Conservation (phyloP, 1,139 yeast species). For the Eremothecium gossypii region DNA sequence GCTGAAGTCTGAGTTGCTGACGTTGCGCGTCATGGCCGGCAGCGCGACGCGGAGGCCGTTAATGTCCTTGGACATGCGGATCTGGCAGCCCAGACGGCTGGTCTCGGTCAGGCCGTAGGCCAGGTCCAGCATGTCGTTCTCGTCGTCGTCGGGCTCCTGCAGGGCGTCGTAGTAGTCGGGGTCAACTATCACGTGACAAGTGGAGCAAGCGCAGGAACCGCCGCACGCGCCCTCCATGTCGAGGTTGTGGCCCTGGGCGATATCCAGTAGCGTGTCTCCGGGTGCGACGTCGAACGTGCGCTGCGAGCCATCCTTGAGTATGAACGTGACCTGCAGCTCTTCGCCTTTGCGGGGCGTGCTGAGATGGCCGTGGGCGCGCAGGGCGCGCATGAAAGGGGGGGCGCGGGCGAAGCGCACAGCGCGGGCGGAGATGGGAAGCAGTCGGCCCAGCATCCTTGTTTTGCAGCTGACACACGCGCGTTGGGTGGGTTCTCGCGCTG, state of each 20-base stretch:
- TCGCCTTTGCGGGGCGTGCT: conserved; percentile 91
- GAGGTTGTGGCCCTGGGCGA: conserved; percentile 85
- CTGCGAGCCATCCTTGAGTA: conserved; percentile 85
- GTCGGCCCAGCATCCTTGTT: neutral
- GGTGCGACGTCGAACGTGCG: conserved; percentile 76
- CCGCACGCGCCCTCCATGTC: conserved; percentile 99
- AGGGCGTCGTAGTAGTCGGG: conserved; percentile 85
- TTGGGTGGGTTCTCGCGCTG: too few species aligned
- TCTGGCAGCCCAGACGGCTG: conserved; percentile 93
- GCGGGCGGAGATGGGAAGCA: neutral
- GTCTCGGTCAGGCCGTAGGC: conserved; percentile 96
- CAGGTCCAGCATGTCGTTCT: conserved; percentile 94
- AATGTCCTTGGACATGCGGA: conserved; percentile 75
- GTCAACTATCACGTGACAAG: conserved; percentile 93
- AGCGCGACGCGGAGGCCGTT: conserved; percentile 94
- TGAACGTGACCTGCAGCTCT: conserved; percentile 76
- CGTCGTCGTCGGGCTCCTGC: conserved; percentile 96
- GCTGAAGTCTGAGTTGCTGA: conserved; percentile 68
- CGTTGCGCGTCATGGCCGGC: conserved; percentile 94
- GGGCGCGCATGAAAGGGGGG: neutral
- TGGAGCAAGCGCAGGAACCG: conserved; percentile 97
- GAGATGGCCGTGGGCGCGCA: conserved; percentile 61
- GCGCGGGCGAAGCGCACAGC: too few species aligned
- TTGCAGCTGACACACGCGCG: neutral
- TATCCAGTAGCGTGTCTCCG: conserved; percentile 85